Evolutionary conservation across 176 grass and related monocot genomes (phyloP).

Genomic region (Eleusine coracana): DNA sequence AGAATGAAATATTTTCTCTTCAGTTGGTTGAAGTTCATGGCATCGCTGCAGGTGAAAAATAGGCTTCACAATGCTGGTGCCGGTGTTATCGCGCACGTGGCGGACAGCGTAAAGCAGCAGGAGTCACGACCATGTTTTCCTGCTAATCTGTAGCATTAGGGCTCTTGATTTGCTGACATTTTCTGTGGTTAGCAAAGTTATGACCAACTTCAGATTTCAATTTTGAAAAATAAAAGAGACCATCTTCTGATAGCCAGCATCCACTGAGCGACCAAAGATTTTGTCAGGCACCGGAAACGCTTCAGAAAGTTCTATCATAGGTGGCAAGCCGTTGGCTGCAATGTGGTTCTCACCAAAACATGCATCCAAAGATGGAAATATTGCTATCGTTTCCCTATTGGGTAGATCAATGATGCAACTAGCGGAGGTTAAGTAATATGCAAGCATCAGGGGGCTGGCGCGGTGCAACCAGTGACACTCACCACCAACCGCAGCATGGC

Average conservation of each 20-base stretch:
- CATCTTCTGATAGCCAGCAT: background rate
- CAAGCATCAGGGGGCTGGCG: background rate
- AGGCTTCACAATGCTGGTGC: conserved; percentile 79
- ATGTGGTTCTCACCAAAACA: background rate
- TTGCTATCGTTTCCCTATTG: background rate
- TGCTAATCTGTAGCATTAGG: conserved; percentile 47
- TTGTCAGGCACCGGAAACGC: background rate
- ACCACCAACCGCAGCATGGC: background rate
- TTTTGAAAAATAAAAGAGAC: background rate
- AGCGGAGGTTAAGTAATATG: background rate
- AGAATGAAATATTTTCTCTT: background rate
- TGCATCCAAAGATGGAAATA: background rate
- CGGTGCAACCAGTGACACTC: too few relatives aligned
- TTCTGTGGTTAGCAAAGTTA: background rate
- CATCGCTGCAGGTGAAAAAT: conserved; percentile 62
- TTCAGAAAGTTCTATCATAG: background rate
- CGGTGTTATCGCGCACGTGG: conserved; percentile 70
- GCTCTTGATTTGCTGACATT: background rate
- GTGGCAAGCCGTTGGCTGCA: background rate
- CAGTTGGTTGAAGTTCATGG: background rate
- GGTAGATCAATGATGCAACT: background rate
- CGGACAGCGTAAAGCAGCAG: conserved; percentile 66
- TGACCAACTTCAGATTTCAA: background rate
- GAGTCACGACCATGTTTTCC: conserved; percentile 41
- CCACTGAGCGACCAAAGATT: background rate